Base-by-base conservation (phyloP, 495 filamentous ascomycete species). In the Penicillium robsamsonii region DNA sequence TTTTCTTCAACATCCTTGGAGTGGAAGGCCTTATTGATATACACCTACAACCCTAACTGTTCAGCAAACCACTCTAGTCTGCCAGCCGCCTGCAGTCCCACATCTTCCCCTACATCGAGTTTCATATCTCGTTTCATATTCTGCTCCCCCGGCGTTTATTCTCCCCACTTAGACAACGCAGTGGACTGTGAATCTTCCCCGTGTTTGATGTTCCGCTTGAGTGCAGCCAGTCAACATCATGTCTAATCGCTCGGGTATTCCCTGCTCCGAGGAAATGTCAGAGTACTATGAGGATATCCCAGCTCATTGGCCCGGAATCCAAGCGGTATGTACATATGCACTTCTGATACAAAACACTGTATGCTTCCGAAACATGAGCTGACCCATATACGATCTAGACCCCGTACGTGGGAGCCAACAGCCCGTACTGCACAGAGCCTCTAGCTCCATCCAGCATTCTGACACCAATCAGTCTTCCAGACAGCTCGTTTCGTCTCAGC, bases 401-500 rank as follows among this genome's bases (percentile, higher is more conserved):
- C 4, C 54, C 66, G 2, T 76, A 62, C 45, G 57, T 70, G 40
- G 63, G 64, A 9, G 56, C 64, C 22, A 62, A 57, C 49, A 60
- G 67, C 42, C 63, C 72, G 2, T 77, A 76, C 55, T 74, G 67
- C 55, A 63, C 67, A 18, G 63, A 66, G 30, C 55, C 70, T 22
- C 48, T 73, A 45, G 73, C 66, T 15, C 68, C 58, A 51, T 44
- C 67, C 29, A 29, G 54, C 46, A 65, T 74, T 37, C 51, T 75
- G 27, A 77, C 74, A 2, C 74, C 75, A 25, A 70, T 74, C 60
- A 74, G 74, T 50, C 68, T 79, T 2, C 68, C 72, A 15, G 75
- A 76, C 44, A 73, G 47, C 56, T 65, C 71, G 46, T 74, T 71
- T 31, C 54, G 63, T 40, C 62, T 70, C 11, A 76, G 72, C 46